Conservation (phyloP, 1,284 basidiomycete species). For the Ganoderma multipileum region DNA sequence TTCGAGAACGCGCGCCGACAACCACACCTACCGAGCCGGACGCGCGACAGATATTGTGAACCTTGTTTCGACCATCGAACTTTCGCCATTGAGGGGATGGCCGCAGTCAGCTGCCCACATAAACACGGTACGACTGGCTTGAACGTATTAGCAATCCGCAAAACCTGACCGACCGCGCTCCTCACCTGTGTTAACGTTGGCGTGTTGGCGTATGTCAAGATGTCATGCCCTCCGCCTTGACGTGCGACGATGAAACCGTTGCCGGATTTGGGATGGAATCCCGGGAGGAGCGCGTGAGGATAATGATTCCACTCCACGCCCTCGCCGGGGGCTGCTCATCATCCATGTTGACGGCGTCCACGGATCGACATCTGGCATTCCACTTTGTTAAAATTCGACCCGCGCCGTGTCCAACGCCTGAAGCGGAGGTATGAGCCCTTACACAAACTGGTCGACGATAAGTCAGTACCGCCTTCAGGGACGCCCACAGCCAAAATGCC, state of each 20-base stretch:
- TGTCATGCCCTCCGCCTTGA: not conserved
- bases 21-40: no score
- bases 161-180: not conserved
- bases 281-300: not conserved
- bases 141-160: not conserved
- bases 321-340: not conserved
- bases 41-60: no score
- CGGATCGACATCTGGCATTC: not conserved
- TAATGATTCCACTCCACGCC: not conserved
- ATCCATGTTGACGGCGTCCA: not conserved
- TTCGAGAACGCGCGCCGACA: no score
- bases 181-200: no score
- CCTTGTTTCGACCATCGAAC: no score
- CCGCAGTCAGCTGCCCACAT: not conserved
- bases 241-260: not conserved
- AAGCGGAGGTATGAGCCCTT: not conserved
- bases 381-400: not conserved
- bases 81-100: no score
- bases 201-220: not conserved
- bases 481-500: not conserved
- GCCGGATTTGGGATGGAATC: not conserved
- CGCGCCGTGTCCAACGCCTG: not conserved
- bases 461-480: not conserved
- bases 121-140: not conserved
- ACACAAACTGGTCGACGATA: no score